Evolutionary conservation across 176 grass and related monocot species (phyloP).

Genomic region (Ampelocalamus luodianensis): DNA sequence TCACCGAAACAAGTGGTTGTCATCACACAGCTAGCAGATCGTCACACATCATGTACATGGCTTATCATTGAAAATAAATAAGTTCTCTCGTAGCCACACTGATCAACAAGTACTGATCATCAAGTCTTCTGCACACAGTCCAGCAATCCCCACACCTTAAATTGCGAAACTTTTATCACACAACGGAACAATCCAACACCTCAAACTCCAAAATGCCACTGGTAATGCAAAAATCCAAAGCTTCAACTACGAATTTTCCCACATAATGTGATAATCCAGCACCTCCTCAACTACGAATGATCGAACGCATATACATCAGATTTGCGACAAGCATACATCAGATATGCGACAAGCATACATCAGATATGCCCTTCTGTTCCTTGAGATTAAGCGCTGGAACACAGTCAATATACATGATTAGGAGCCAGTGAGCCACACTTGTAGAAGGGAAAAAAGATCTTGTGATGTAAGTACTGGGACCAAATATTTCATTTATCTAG

Average conservation of each 20-base stretch:
- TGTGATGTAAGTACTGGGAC: no score
- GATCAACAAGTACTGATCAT: no score
- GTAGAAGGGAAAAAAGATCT: no score
- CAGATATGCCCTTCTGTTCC: neutral
- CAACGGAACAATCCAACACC: neutral
- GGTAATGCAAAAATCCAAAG: neutral
- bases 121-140: neutral
- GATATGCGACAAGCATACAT: neutral
- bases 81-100: no score
- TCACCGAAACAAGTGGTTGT: no score
- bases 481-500: no score
- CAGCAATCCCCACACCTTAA: neutral
- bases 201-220: slow-evolving; percentile 7
- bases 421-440: no score
- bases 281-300: neutral
- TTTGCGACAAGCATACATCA: no score
- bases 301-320: neutral
- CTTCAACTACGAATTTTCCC: neutral
- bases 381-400: neutral
- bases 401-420: neutral
- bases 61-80: no score
- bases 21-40: no score
- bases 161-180: neutral
- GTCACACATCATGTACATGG: no score
- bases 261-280: slow-evolving; percentile 19